Percentiles rank a stretch among this genome's conserved stretches.
Conservation (phyloP, 768 basidiomycete genomes). For the Naematelia encephala region DNA sequence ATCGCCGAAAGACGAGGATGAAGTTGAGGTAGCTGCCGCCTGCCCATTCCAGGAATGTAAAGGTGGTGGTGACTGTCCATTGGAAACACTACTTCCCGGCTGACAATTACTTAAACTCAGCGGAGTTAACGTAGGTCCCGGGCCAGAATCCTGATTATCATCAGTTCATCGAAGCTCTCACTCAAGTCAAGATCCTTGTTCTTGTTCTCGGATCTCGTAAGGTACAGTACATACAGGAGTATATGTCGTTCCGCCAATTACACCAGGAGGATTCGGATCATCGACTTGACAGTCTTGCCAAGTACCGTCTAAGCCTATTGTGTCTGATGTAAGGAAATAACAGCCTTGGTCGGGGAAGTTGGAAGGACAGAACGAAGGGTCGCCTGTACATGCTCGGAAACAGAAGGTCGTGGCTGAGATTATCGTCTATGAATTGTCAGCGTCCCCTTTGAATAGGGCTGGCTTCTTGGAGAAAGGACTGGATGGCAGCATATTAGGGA, state of each 20-base stretch:
- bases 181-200: no score
- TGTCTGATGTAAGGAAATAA: conserved; percentile 30
- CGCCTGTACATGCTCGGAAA: conserved; percentile 42
- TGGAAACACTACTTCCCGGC: conserved; percentile 21
- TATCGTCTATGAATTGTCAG: conserved; percentile 26
- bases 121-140: conserved; percentile 17
- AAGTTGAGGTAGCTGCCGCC: conserved; percentile 1
- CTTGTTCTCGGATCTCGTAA: no score
- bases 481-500: neutral
- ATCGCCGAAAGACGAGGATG: neutral
- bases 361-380: conserved; percentile 37
- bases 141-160: conserved; percentile 2
- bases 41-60: conserved; percentile 13
- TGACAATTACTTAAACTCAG: conserved; percentile 20
- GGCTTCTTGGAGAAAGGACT: no score
- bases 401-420: conserved; percentile 40
- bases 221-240: conserved; percentile 14
- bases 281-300: conserved; percentile 37
- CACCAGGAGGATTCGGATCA: conserved; percentile 32
- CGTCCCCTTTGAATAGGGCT: no score
- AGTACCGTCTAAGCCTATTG: conserved; percentile 25
- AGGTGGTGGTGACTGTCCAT: conserved; percentile 30
- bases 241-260: conserved; percentile 26
- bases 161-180: no score
- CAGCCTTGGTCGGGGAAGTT: conserved; percentile 38